phyloP scores from a whole-genome alignment of 768 basidiomycete genomes.

The Mycena galericulata region DNA sequence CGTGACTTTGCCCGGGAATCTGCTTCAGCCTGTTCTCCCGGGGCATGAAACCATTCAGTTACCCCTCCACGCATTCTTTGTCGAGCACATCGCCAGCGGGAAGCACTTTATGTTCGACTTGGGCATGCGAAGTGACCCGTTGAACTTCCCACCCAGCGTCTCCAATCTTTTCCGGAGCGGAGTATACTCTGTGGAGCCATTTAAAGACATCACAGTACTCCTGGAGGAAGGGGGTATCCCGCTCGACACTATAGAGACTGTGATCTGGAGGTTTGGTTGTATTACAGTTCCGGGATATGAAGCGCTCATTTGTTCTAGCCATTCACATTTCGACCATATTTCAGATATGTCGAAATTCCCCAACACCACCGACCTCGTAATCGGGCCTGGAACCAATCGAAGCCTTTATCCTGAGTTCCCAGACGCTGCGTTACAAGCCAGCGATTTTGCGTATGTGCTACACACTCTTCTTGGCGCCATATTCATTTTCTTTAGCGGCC shows the following conservation, averaged over 20 bases:
- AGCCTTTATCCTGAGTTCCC: slow-evolving; percentile 31
- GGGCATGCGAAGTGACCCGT: slow-evolving; percentile 20
- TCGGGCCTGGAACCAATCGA: slow-evolving; percentile 27
- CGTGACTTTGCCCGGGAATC: neutral
- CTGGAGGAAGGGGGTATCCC: slow-evolving; percentile 26
- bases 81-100: slow-evolving; percentile 22
- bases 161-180: slow-evolving; percentile 9
- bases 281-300: neutral
- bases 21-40: slow-evolving; percentile 21
- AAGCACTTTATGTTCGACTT: slow-evolving; percentile 31
- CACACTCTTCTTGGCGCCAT: neutral
- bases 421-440: slow-evolving; percentile 16
- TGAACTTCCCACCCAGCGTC: slow-evolving; percentile 26
- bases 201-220: slow-evolving; percentile 31
- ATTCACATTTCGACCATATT: slow-evolving; percentile 31
- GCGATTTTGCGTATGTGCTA: slow-evolving; percentile 33
- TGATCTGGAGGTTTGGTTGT: slow-evolving; percentile 25
- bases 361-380: slow-evolving; percentile 21
- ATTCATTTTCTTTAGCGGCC: slow-evolving; percentile 18
- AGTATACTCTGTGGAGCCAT: slow-evolving; percentile 8
- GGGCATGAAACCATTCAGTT: slow-evolving; percentile 8
- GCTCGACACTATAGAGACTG: slow-evolving; percentile 28
- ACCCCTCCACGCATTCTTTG: slow-evolving; percentile 26
- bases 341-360: slow-evolving; percentile 29
- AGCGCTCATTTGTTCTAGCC: neutral